Evolutionary conservation across 352 stramenopile species (phyloP), one percentile per base, ranked within the genome.

Genomic region (Pythium folliculosum): DNA sequence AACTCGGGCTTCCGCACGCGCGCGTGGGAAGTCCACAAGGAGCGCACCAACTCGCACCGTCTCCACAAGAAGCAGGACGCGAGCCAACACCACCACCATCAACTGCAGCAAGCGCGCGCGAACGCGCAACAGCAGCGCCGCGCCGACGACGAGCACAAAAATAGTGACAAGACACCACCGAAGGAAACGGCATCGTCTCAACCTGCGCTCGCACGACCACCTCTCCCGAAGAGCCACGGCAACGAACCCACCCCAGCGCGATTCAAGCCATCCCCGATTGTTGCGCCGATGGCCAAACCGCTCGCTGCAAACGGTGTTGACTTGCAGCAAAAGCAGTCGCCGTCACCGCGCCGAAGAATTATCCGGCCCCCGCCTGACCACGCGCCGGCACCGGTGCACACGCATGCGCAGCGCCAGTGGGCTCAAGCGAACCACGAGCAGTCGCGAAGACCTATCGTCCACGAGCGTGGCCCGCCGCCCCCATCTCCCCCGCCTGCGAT

Each of bases 1-100:
- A 92, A 92, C 73, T 90, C 84, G 23, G 84, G 86, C 53, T 92
- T 92, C 65, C 84, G 84, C 52, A 90, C 81, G 52, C 76, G 84
- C 25, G 84, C 84, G 32, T 92, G 84, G 84, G 84, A 92, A 53
- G 84, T 92, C 43, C 84, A 92, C 72, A 92, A 92, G 70, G 81
- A 90, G 53, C 84, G 84, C 49, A 92, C 84, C 27, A 92, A 89
- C 63, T 91, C 81, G 49, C 84, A 92, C 54, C 84, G 84, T 35
- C 53, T 89, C 32, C 82, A 91, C 63, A 89, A 89, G 67, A 76
- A 88, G 54, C 75, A 89, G 38, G 73, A 82, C 62, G 8, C 25
- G 23, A 27, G 14, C 17, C 21, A 47, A 3, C 58, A 56, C 10
- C 35, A 40, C 8, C 35, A 40, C 8, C 35, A 40, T 1, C 21